These are phyloP conservation scores for Omphalotus guepiniiformis DNA, from an alignment of 768 basidiomycete species.

Conservation along the genomic window DNA sequence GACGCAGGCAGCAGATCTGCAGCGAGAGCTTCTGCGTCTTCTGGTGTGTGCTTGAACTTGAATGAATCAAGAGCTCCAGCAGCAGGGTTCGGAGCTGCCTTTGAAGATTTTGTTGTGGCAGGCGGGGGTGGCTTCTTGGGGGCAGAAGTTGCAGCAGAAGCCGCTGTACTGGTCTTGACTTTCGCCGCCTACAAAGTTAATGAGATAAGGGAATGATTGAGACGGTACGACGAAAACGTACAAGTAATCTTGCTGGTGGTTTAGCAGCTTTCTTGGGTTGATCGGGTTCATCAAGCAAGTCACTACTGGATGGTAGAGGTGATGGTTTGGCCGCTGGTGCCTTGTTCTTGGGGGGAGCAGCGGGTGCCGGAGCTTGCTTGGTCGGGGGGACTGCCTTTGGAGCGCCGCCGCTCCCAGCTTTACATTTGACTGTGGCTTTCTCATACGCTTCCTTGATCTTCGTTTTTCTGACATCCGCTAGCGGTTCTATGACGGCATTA, in stretches of 20 bases:
- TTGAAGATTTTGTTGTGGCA: constrained; percentile 36
- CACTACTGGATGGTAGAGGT: constrained; percentile 19
- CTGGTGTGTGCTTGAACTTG: constrained; percentile 87
- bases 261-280: constrained; percentile 37
- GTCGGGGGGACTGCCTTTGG: constrained; percentile 28
- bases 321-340: constrained; percentile 18
- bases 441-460: constrained; percentile 95
- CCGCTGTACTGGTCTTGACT: constrained; percentile 29
- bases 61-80: constrained; percentile 70
- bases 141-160: constrained; percentile 28
- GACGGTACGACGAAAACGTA: neutral
- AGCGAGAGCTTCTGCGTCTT: constrained; percentile 85
- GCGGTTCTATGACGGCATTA: constrained; percentile 77
- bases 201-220: neutral
- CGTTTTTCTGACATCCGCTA: constrained; percentile 81
- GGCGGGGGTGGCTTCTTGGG: constrained; percentile 43
- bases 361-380: constrained; percentile 29
- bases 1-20: constrained; percentile 66
- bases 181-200: constrained; percentile 47
- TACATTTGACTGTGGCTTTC: constrained; percentile 89
- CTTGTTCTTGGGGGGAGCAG: constrained; percentile 32
- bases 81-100: constrained; percentile 44
- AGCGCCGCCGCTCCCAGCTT: constrained; percentile 54
- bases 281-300: constrained; percentile 19
- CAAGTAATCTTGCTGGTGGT: constrained; percentile 22